Conservation (phyloP, 768 basidiomycete species). For the Pleurotus pulmonarius region DNA sequence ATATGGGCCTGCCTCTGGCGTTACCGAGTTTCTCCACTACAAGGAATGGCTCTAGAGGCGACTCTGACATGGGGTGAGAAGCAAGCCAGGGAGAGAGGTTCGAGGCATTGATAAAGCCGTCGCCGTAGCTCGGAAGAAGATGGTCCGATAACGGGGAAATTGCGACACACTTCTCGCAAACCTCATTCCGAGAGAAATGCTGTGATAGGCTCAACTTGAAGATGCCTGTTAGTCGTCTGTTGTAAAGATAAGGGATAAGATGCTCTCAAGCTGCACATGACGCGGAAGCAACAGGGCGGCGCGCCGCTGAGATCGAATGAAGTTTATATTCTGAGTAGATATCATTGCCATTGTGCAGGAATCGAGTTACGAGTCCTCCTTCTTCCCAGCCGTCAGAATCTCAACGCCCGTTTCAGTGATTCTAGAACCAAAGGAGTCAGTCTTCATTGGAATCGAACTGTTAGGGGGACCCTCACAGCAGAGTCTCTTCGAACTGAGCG, state of each 20-base stretch:
- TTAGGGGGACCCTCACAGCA: constrained; percentile 59
- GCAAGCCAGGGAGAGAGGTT: background rate
- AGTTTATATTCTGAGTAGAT: background rate
- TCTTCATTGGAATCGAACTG: background rate
- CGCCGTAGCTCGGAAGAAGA: constrained; percentile 6
- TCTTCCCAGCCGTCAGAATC: constrained; percentile 63
- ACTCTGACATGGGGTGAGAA: constrained; percentile 7
- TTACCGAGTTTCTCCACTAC: constrained; percentile 6
- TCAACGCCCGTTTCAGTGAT: constrained; percentile 92
- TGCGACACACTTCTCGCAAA: constrained; percentile 1
- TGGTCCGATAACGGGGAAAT: constrained; percentile 8
- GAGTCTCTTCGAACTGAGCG: constrained; percentile 97
- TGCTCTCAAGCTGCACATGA: constrained; percentile 5
- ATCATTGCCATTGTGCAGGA: background rate
- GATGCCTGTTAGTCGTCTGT: background rate
- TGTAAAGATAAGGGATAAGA: constrained; percentile 7
- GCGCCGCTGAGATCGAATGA: constrained; percentile 1
- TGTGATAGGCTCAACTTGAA: background rate
- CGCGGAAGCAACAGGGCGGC: constrained; percentile 1
- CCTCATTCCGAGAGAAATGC: background rate
- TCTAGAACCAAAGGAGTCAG: constrained; percentile 33
- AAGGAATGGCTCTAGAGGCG: constrained; percentile 5
- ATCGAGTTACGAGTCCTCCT: constrained; percentile 3
- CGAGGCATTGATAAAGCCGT: background rate
- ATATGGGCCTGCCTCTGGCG: constrained; percentile 6